Evolutionary conservation across 148 eudicot species (phyloP), one percentile per base, ranked within the genome.

Genomic region (Camellia granthamiana): DNA sequence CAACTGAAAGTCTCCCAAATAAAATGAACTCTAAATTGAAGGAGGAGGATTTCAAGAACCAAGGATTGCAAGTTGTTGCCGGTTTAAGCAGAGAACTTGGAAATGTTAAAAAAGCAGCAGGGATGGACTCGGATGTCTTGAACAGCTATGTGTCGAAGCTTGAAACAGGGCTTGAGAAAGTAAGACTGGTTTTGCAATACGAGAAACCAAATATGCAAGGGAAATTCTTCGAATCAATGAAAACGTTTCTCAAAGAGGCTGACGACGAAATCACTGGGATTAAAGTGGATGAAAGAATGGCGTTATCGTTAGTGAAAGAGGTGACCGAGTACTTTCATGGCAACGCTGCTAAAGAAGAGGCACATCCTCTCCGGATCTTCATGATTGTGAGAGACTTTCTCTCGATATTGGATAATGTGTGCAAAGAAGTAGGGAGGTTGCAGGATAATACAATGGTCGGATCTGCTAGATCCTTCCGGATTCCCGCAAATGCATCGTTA

Each of bases 81-180:
- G 92, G 97, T 7, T 74, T 96, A 68, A 84, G 97, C 88, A 89
- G 87, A 81, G 99, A 96, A 75, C 91, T 96, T 19, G 84, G 90
- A 55, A 92, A 88, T 79, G 98, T 94, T 4, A 94, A 87, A 85
- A 86, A 88, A 46, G 98, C 98, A 64, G 99, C 99, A 44, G 97
- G 90, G 74, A 93, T 96, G 97, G 99, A 96, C 86, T 89, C 97
- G 6, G 97, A 92, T 72, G 98, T 94, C 61, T 79, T 96, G 66
- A 85, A 92, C 60, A 85, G 92, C 88, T 96, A 93, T 49, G 95
- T 96, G 61, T 86, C 91, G 7, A 96, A 96, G 84, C 94, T 96
- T 38, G 98, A 92, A 84, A 84, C 59, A 46, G 99, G 99, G 73
- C 98, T 96, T 41, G 90, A 94, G 78, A 92, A 92, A 81, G 85